Percentiles rank a stretch among this genome's conserved stretches.
Conservation (phyloP, 495 filamentous ascomycete genomes). For the Xylaria venustula region DNA sequence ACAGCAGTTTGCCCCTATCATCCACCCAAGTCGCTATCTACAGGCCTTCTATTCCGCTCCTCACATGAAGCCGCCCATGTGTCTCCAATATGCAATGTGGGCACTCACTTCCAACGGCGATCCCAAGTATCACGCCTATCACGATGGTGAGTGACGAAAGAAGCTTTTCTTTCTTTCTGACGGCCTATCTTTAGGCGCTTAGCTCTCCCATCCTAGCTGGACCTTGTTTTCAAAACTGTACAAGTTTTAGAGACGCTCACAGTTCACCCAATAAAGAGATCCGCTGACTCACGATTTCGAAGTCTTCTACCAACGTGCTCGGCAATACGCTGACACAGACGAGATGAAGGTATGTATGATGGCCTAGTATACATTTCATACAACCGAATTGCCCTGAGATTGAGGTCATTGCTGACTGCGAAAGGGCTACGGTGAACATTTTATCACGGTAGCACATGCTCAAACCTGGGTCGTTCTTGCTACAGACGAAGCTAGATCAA, state of each 20-base stretch:
- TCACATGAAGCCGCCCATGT: constrained; percentile 47
- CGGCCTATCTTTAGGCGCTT: neutral
- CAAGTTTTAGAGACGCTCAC: neutral
- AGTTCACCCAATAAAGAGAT: neutral
- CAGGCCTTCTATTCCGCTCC: constrained; percentile 41
- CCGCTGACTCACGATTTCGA: neutral
- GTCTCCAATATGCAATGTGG: constrained; percentile 51
- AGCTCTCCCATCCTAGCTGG: too few relatives aligned
- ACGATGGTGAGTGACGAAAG: constrained; percentile 23
- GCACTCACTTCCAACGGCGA: constrained; percentile 37
- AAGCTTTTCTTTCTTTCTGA: neutral
- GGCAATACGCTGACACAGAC: constrained; percentile 49
- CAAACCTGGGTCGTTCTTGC: constrained; percentile 47
- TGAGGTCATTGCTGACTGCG: constrained; percentile 5
- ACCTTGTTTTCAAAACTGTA: neutral
- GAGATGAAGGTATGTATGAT: constrained; percentile 42
- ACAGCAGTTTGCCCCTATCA: constrained; percentile 36
- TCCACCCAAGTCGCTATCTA: constrained; percentile 40
- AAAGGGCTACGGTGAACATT: constrained; percentile 44
- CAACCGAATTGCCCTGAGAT: neutral
- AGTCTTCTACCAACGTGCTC: constrained; percentile 44
- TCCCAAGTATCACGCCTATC: constrained; percentile 37
- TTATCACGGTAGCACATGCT: constrained; percentile 45
- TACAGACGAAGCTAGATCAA: constrained; percentile 40
- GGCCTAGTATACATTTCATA: neutral